A percentile compares a stretch with the other conserved stretches of the same genome.
phyloP scores from a whole-genome alignment of 2,329 filamentous ascomycete species.

The Curvularia sp. region DNA sequence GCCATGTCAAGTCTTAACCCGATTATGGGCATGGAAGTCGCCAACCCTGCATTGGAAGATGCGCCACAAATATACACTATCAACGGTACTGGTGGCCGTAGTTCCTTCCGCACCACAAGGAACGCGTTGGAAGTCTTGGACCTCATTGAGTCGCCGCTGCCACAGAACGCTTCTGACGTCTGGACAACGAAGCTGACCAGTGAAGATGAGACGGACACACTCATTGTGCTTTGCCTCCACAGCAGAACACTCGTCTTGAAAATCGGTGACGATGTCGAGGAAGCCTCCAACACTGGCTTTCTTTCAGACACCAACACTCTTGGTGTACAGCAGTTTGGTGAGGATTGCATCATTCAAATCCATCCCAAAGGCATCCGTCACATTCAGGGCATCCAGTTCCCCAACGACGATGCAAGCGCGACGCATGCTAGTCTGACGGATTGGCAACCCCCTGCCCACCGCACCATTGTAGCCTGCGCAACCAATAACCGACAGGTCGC shows the following conservation, averaged over 20 bases:
- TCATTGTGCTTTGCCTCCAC: conserved; percentile 92
- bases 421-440: conserved; percentile 75
- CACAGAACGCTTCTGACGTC: conserved; percentile 85
- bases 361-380: conserved; percentile 96
- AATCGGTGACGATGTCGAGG: conserved; percentile 95
- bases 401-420: conserved; percentile 32
- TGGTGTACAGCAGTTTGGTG: conserved; percentile 91
- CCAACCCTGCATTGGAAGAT: conserved; percentile 89
- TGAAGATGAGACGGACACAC: conserved; percentile 86
- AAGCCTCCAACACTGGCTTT: conserved; percentile 93
- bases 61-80: conserved; percentile 96
- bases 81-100: conserved; percentile 86
- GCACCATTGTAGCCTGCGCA: conserved; percentile 91
- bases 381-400: conserved; percentile 69
- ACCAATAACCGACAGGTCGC: conserved; percentile 94
- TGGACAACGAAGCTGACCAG: conserved; percentile 92
- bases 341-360: conserved; percentile 90
- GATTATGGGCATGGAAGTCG: conserved; percentile 87
- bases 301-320: conserved; percentile 86
- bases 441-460: conserved; percentile 91
- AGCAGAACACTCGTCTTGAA: conserved; percentile 91
- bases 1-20: conserved; percentile 90
- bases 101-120: conserved; percentile 88
- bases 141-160: conserved; percentile 92
- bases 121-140: conserved; percentile 93